Evolutionary conservation across 768 basidiomycete species (phyloP).

Genomic region (Amanita brunnescens): DNA sequence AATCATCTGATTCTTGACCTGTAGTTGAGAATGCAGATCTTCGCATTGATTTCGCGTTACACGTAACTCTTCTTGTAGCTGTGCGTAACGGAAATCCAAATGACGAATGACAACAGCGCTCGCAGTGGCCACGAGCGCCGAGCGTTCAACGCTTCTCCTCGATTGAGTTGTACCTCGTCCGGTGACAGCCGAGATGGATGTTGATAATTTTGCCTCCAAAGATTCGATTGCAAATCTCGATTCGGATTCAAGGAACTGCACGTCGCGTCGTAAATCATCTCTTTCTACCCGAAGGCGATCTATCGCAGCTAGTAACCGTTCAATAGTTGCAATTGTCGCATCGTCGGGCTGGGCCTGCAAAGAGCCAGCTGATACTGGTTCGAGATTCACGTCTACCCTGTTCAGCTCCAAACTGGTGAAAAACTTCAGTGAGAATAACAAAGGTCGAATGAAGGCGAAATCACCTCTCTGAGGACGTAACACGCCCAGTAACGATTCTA

Average conservation of each 20-base stretch:
- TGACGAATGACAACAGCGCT: slow-evolving; percentile 32
- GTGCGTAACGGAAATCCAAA: slow-evolving; percentile 22
- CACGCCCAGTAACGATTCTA: slow-evolving; percentile 17
- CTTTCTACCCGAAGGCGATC: slow-evolving; percentile 63
- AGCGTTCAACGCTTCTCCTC: slow-evolving; percentile 20
- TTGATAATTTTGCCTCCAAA: slow-evolving; percentile 39
- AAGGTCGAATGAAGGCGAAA: neutral
- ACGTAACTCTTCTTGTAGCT: slow-evolving; percentile 1
- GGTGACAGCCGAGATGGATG: slow-evolving; percentile 15
- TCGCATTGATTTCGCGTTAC: neutral
- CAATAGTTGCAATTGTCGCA: slow-evolving; percentile 33
- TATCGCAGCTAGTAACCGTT: slow-evolving; percentile 51
- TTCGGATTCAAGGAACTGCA: slow-evolving; percentile 64
- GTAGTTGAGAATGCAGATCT: neutral
- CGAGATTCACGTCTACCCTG: neutral
- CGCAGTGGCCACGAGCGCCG: slow-evolving; percentile 25
- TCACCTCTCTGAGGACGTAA: neutral
- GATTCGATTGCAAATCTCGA: slow-evolving; percentile 55
- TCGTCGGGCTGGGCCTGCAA: slow-evolving; percentile 15
- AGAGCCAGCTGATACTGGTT: neutral
- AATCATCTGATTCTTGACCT: slow-evolving; percentile 7
- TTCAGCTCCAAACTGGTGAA: neutral
- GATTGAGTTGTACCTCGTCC: slow-evolving; percentile 10
- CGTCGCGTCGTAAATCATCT: slow-evolving; percentile 49
- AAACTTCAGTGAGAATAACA: neutral